phyloP scores from a whole-genome alignment of 2,329 filamentous ascomycete genomes.

The Fusarium sororula region DNA sequence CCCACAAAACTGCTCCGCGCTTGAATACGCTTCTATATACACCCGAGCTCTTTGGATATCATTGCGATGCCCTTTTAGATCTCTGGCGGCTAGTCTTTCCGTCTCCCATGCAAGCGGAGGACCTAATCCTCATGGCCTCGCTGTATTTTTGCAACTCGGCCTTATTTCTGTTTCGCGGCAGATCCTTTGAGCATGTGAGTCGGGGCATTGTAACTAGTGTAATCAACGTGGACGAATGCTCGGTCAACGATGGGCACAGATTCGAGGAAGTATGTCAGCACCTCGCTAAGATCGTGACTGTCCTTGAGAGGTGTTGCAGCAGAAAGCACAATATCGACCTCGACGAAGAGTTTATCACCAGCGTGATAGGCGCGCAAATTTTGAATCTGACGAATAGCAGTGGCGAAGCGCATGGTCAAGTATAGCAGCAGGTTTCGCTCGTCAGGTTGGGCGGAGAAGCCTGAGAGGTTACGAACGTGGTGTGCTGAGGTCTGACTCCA shows the following conservation, averaged over 20 bases:
- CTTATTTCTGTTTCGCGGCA: constrained; percentile 36
- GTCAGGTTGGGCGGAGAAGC: constrained; percentile 80
- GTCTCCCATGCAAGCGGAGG: background rate
- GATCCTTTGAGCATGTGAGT: constrained; percentile 62
- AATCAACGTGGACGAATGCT: constrained; percentile 75
- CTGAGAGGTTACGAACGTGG: constrained; percentile 83
- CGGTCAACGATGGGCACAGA: constrained; percentile 81
- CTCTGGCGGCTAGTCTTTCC: background rate
- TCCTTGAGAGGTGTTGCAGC: constrained; percentile 79
- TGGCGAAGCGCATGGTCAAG: constrained; percentile 92
- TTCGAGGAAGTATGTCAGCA: constrained; percentile 84
- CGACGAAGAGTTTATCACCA: constrained; percentile 84
- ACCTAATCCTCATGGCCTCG: background rate
- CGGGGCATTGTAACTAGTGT: constrained; percentile 68
- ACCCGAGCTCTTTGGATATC: background rate
- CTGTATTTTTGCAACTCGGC: background rate
- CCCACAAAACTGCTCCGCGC: background rate
- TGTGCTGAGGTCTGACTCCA: constrained; percentile 78
- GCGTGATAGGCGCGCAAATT: constrained; percentile 86
- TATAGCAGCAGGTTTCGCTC: constrained; percentile 88
- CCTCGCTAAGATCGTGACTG: constrained; percentile 81
- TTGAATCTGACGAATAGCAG: constrained; percentile 85
- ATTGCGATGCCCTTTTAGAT: background rate
- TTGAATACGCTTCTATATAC: background rate
- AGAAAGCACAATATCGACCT: constrained; percentile 84